Evolutionary conservation across 2,329 filamentous ascomycete species (phyloP), one percentile per base, ranked within the genome.

Genomic region (Pezicula rhizophila): DNA sequence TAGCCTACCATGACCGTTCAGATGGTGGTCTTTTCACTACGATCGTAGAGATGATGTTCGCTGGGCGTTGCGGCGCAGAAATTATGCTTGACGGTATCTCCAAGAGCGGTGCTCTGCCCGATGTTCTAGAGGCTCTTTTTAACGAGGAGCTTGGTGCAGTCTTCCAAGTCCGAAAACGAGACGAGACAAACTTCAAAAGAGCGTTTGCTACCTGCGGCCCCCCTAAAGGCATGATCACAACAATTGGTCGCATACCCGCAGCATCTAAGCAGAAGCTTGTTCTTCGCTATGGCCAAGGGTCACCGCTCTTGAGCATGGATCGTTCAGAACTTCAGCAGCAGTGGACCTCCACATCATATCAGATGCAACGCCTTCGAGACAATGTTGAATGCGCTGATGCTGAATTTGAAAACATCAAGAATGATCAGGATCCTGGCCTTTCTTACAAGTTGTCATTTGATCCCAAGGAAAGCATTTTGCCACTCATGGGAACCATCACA

Each of bases 41-140:
- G 5, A 71, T 97, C 31, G 88, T 84, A 2, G 93, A 99, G 70
- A 97, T 97, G 93, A 95, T 95, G 82, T 97, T 97, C 66, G 92
- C 93, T 28, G 93, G 93, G 25, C 86, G 91, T 48, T 95, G 88
- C 61, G 93, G 92, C 52, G 78, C 89, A 26, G 87, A 95, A 58
- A 75, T 97, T 51, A 86, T 88, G 75, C 74, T 96, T 49, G 91
- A 96, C 64, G 79, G 78, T 47, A 74, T 90, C 35, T 70, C 78
- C 25, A 81, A 80, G 51, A 81, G 80, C 20, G 75, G 83, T 39
- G 72, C 80, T 41, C 75, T 82, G 6, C 39, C 53, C 1, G 73
- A 82, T 60, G 69, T 95, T 15, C 72, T 96, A 7, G 81, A 89
- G 48, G 79, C 86, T 0, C 78, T 99, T 17, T 97, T 99, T 79